phyloP scores from a whole-genome alignment of 352 stramenopile genomes.

The Globisporangium ultimum region DNA sequence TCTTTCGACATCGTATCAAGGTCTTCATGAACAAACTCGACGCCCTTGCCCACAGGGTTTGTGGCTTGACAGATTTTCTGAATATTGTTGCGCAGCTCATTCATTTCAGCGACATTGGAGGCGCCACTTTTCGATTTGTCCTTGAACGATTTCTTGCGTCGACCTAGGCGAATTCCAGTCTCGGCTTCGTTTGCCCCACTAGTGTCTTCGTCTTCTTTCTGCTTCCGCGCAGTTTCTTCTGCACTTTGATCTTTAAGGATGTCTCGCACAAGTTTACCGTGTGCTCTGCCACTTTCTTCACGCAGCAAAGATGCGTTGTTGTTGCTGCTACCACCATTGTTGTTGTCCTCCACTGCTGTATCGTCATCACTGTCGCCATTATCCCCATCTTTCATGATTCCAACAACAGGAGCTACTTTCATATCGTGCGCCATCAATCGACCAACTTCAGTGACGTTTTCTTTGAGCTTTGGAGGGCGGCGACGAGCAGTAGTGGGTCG shows the following conservation, averaged over 20 bases:
- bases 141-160: slow-evolving; percentile 81
- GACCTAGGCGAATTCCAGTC: slow-evolving; percentile 68
- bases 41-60: slow-evolving; percentile 88
- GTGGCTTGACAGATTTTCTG: slow-evolving; percentile 91
- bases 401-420: slow-evolving; percentile 69
- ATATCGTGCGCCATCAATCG: slow-evolving; percentile 69
- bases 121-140: slow-evolving; percentile 70
- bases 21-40: slow-evolving; percentile 94
- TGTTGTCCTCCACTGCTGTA: slow-evolving; percentile 32
- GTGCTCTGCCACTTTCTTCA: slow-evolving; percentile 32
- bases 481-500: slow-evolving; percentile 84
- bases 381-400: slow-evolving; percentile 84
- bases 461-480: slow-evolving; percentile 83
- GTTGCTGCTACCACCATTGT: background rate
- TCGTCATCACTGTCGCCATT: slow-evolving; percentile 63
- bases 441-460: slow-evolving; percentile 79
- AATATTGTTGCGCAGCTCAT: slow-evolving; percentile 75
- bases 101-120: slow-evolving; percentile 71
- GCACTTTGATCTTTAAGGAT: slow-evolving; percentile 79
- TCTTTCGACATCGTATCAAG: slow-evolving; percentile 93
- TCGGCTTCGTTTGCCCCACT: slow-evolving; percentile 40
- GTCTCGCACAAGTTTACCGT: slow-evolving; percentile 78
- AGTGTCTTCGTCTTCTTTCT: slow-evolving; percentile 69
- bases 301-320: slow-evolving; percentile 25
- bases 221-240: slow-evolving; percentile 59